phyloP scores from a whole-genome alignment of 768 basidiomycete species.

The Leccinum ochraceum region DNA sequence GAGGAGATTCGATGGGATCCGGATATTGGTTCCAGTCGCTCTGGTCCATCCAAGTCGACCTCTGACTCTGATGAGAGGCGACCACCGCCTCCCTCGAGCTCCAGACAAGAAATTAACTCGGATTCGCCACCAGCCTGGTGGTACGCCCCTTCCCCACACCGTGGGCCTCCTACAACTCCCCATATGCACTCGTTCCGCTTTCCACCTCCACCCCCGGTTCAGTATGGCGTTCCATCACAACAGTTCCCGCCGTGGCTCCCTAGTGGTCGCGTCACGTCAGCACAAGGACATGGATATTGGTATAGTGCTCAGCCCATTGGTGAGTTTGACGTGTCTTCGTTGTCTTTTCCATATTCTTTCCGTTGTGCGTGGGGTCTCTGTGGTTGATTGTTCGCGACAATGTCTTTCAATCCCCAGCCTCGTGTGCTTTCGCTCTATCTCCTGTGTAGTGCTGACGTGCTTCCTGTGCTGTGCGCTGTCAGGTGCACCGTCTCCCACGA shows the following conservation, averaged over 20 bases:
- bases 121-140: conserved; percentile 19
- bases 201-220: conserved; percentile 14
- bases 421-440: neutral
- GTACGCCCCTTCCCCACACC: conserved; percentile 8
- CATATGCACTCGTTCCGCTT: conserved; percentile 13
- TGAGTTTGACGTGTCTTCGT: conserved; percentile 18
- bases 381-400: conserved; percentile 3
- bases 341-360: neutral
- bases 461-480: conserved; percentile 1
- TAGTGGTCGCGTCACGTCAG: conserved; percentile 7
- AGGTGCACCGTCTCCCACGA: conserved; percentile 20
- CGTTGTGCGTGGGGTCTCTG: neutral
- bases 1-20: conserved; percentile 19
- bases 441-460: conserved; percentile 13
- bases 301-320: conserved; percentile 18
- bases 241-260: conserved; percentile 21
- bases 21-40: conserved; percentile 5
- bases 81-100: neutral
- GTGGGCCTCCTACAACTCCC: conserved; percentile 5
- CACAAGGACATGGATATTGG: conserved; percentile 26
- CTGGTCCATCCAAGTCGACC: neutral
- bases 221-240: conserved; percentile 14
- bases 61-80: conserved; percentile 4
- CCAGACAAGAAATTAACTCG: conserved; percentile 5
- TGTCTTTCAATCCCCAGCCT: neutral